These are phyloP conservation scores for Talaromyces sp. DNA, from an alignment of 2,329 filamentous ascomycete genomes.

Conservation along the genomic window DNA sequence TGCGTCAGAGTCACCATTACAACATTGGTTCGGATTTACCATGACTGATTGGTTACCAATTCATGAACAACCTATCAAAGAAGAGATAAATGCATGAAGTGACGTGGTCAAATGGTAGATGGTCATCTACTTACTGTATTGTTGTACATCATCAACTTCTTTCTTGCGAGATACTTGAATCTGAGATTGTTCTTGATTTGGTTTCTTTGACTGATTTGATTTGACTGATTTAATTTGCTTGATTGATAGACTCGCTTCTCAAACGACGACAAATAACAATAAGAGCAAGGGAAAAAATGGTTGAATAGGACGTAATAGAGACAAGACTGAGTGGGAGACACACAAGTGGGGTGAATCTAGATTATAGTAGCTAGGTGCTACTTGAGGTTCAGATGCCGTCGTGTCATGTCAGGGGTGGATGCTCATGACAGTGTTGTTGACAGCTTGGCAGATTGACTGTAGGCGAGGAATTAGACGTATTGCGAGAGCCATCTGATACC, in stretches of 20 bases:
- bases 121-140: background rate
- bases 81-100: background rate
- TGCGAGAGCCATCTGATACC: constrained; percentile 89
- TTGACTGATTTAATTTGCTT: background rate
- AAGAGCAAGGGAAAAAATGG: background rate
- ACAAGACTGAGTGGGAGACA: background rate
- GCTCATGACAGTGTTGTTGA: background rate
- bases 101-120: background rate
- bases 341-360: background rate
- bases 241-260: constrained; percentile 11
- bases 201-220: background rate
- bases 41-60: too few species aligned
- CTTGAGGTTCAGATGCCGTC: background rate
- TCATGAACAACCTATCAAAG: too few species aligned
- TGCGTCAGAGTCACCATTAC: too few species aligned
- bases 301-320: background rate
- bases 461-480: constrained; percentile 64
- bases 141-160: background rate
- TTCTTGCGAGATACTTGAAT: background rate
- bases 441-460: background rate
- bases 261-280: background rate
- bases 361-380: background rate
- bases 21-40: too few species aligned
- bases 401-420: background rate
- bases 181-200: background rate